These are phyloP conservation scores for Flammula alnicola DNA, from an alignment of 1,284 basidiomycete species.

Conservation along the genomic window DNA sequence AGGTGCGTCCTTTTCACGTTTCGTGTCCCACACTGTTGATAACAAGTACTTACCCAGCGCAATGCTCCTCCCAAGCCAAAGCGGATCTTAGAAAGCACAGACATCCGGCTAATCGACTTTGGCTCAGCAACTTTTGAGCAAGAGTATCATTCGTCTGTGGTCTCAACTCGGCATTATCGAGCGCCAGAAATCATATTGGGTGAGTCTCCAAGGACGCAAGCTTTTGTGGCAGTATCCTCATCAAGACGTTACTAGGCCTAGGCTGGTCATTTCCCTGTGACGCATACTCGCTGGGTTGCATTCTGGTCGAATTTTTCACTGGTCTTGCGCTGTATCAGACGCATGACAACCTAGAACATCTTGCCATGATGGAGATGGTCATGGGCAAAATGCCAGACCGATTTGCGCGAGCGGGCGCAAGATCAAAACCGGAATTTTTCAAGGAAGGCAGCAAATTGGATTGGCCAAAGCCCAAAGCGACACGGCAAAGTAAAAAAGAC, in stretches of 20 bases:
- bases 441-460: conserved; percentile 83
- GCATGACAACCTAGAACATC: conserved; percentile 97
- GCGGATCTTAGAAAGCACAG: conserved; percentile 83
- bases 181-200: conserved; percentile 99
- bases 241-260: conserved; percentile 61
- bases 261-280: conserved; percentile 99
- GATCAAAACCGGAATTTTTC: conserved; percentile 92
- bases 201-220: conserved; percentile 42
- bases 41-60: conserved; percentile 47
- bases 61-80: conserved; percentile 65
- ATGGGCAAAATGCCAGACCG: conserved; percentile 96
- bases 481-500: conserved; percentile 92
- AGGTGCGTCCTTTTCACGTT: conserved; percentile 44
- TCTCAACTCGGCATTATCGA: conserved; percentile 97
- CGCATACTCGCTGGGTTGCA: conserved; percentile 98
- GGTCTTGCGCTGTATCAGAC: conserved; percentile 98
- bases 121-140: conserved; percentile 98
- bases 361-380: conserved; percentile 99
- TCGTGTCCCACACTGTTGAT: conserved; percentile 13
- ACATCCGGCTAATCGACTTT: conserved; percentile 98
- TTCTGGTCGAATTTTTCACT: conserved; percentile 98
- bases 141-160: conserved; percentile 98
- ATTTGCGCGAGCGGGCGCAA: conserved; percentile 73
- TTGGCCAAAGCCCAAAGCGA: conserved; percentile 89
- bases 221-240: conserved; percentile 20